Percentiles rank a stretch among this genome's conserved stretches.
phyloP scores from a whole-genome alignment of 2,329 filamentous ascomycete species.

The Verticillium alfalfae region DNA sequence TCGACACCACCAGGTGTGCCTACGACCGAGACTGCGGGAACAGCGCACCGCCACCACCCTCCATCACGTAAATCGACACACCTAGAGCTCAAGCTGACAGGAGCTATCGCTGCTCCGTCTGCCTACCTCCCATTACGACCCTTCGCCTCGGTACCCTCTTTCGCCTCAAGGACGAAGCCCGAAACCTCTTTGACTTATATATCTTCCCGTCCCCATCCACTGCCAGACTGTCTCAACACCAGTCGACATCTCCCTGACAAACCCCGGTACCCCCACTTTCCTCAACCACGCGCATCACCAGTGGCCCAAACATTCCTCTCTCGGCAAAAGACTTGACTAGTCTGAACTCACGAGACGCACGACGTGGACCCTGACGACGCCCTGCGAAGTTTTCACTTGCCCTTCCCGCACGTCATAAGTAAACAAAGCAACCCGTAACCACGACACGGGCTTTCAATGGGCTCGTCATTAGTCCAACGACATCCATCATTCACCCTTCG shows the following conservation, averaged over 20 bases:
- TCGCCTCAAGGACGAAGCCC: neutral
- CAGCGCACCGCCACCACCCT: neutral
- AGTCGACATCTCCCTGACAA: neutral
- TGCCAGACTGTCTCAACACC: neutral
- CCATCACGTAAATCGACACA: neutral
- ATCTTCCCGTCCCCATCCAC: neutral
- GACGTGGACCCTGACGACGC: slow-evolving; percentile 1
- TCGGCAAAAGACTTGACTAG: neutral
- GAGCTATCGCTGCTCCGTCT: neutral
- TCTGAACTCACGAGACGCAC: neutral
- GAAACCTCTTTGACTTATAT: neutral
- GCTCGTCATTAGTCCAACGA: slow-evolving; percentile 9
- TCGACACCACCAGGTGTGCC: neutral
- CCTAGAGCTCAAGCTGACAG: neutral
- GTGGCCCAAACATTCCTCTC: neutral
- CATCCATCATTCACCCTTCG: slow-evolving; percentile 11
- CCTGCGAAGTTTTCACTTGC: neutral
- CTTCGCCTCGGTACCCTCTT: neutral
- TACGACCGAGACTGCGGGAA: neutral
- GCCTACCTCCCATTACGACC: neutral
- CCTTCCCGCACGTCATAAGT: neutral
- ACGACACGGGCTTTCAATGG: slow-evolving; percentile 8
- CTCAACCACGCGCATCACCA: neutral
- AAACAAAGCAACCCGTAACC: neutral
- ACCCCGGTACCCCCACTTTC: neutral